These are phyloP conservation scores for Phytophthora ohioensis DNA, from an alignment of 352 stramenopile species.

Conservation along the genomic window DNA sequence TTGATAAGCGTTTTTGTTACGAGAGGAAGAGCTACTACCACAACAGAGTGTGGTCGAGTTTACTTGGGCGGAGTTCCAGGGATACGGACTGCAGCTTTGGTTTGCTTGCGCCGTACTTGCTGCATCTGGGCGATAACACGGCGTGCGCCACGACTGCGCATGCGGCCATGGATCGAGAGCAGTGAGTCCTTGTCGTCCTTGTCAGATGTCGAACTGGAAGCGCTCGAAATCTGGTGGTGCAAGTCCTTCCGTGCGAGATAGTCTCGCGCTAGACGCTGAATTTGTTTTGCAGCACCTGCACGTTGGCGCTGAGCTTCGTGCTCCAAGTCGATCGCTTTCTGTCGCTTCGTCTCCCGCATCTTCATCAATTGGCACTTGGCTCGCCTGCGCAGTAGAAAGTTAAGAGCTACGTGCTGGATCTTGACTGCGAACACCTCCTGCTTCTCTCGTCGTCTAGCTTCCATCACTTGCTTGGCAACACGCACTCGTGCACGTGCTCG, in stretches of 20 bases:
- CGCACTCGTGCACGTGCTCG: conserved; percentile 49
- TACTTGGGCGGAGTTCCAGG: conserved; percentile 21
- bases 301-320: conserved; percentile 27
- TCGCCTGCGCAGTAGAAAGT: conserved; percentile 41
- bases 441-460: conserved; percentile 38
- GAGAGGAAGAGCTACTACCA: no score
- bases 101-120: conserved; percentile 48
- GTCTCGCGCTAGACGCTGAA: conserved; percentile 56
- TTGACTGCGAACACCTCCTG: conserved; percentile 50
- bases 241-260: conserved; percentile 46
- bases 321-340: conserved; percentile 33
- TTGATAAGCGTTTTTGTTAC: neutral
- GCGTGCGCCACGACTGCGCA: conserved; percentile 35
- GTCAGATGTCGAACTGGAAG: conserved; percentile 37
- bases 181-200: conserved; percentile 46
- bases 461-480: conserved; percentile 51
- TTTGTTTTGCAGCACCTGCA: conserved; percentile 43
- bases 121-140: conserved; percentile 45
- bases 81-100: conserved; percentile 51
- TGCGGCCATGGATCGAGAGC: conserved; percentile 32
- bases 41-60: neutral
- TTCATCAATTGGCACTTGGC: conserved; percentile 45
- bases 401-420: conserved; percentile 47
- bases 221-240: conserved; percentile 45
- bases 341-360: conserved; percentile 32